Conservation (phyloP, 345 rosid species). For the Lumnitzera racemosa region DNA sequence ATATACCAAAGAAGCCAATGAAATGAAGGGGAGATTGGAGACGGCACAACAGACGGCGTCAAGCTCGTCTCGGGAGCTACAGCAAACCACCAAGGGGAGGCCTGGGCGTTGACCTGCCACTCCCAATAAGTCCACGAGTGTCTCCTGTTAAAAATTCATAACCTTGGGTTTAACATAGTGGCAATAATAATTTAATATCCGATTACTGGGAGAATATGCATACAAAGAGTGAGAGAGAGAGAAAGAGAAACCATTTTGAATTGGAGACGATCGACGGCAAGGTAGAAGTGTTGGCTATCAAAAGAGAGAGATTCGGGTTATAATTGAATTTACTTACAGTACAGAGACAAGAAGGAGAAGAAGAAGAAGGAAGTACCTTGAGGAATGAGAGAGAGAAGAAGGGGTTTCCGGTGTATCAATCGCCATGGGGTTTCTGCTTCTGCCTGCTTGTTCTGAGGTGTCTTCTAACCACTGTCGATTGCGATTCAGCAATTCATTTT, state of each 20-base stretch:
- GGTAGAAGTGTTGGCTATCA: slow-evolving; percentile 73
- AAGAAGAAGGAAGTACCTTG: slow-evolving; percentile 22
- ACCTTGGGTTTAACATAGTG: not conserved
- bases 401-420: slow-evolving; percentile 31
- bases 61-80: slow-evolving; percentile 91
- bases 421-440: not conserved
- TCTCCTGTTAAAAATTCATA: slow-evolving; percentile 35
- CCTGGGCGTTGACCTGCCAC: slow-evolving; percentile 58
- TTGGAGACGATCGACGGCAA: slow-evolving; percentile 79
- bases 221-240: not conserved
- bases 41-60: slow-evolving; percentile 76
- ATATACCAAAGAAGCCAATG: slow-evolving; percentile 55
- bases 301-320: not conserved
- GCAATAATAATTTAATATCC: not conserved
- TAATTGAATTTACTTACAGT: not conserved
- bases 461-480: too few relatives aligned
- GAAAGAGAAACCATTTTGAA: slow-evolving; percentile 60
- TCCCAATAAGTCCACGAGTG: slow-evolving; percentile 59
- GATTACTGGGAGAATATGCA: not conserved
- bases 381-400: slow-evolving; percentile 24
- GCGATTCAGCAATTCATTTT: too few relatives aligned
- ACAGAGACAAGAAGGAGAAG: not conserved
- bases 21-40: slow-evolving; percentile 67
- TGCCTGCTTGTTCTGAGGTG: too few relatives aligned
- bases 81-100: slow-evolving; percentile 73